Evolutionary conservation across 176 grass and related monocot species (phyloP).

Genomic region (Ensete glaucum): DNA sequence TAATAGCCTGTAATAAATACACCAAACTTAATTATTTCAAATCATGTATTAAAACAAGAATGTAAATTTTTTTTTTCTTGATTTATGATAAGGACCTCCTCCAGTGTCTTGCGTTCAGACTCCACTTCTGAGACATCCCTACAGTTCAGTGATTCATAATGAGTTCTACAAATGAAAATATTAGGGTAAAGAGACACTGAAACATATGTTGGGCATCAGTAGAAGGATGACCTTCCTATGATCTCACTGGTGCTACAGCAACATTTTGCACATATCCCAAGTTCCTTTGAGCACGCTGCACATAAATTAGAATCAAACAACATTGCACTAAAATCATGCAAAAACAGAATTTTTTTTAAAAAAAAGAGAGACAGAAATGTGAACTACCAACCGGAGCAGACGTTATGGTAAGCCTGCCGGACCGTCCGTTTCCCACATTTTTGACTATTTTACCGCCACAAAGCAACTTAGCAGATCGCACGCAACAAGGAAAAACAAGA

Average conservation of each 20-base stretch:
- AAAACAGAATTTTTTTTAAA: no score
- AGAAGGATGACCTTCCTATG: conserved; percentile 56
- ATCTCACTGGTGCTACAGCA: conserved; percentile 32
- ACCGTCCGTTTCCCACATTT: conserved; percentile 66
- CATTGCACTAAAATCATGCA: no score
- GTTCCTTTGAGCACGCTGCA: conserved; percentile 70
- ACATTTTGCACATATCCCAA: conserved; percentile 71
- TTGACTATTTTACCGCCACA: conserved; percentile 37
- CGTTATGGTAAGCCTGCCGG: conserved; percentile 66
- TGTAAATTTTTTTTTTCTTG: no score
- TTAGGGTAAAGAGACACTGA: not conserved
- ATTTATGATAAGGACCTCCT: conserved; percentile 33
- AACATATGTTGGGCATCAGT: not conserved
- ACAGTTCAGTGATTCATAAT: not conserved
- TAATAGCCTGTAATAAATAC: conserved; percentile 49
- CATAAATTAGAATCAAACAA: not conserved
- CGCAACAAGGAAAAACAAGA: not conserved
- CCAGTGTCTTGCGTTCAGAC: conserved; percentile 35
- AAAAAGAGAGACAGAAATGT: no score
- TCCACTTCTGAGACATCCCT: conserved; percentile 38
- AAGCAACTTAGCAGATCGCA: not conserved
- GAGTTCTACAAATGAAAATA: no score
- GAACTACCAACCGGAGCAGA: conserved; percentile 53
- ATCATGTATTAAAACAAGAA: no score
- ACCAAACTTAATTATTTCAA: not conserved